phyloP scores from a whole-genome alignment of 2,329 filamentous ascomycete species.

The Phialemoniopsis sp. region DNA sequence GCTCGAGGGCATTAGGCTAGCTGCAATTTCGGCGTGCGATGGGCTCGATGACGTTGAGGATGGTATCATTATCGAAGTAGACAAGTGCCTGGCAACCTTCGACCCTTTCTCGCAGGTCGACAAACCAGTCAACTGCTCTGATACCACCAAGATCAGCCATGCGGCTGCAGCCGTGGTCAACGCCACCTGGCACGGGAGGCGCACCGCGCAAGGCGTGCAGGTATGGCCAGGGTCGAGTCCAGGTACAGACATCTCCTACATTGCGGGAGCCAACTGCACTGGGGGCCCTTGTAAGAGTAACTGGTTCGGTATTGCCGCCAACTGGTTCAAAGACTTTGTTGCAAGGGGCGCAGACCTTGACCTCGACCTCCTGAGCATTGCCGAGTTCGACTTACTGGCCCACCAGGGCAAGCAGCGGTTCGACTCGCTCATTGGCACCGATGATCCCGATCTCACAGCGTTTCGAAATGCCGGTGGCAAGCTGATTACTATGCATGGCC shows the following conservation, averaged over 20 bases:
- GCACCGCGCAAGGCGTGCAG: too few relatives aligned
- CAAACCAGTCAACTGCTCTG: not conserved
- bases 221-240: too few relatives aligned
- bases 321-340: not conserved
- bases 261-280: too few relatives aligned
- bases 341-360: not conserved
- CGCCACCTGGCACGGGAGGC: too few relatives aligned
- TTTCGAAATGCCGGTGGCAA: conserved; percentile 41
- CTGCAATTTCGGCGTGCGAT: conserved; percentile 36
- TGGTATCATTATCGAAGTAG: conserved; percentile 30
- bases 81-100: conserved; percentile 24
- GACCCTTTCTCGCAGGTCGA: conserved; percentile 5
- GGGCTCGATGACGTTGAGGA: conserved; percentile 32
- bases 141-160: conserved; percentile 1
- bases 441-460: conserved; percentile 33
- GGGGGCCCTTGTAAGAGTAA: too few relatives aligned
- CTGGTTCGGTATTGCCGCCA: conserved; percentile 4
- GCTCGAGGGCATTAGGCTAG: conserved; percentile 23
- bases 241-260: too few relatives aligned
- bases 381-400: conserved; percentile 1
- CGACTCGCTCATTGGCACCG: conserved; percentile 5
- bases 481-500: conserved; percentile 42
- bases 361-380: not conserved
- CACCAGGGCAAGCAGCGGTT: conserved; percentile 3
- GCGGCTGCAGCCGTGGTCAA: conserved; percentile 5